A percentile compares a stretch with the other conserved stretches of the same genome.
phyloP scores from a whole-genome alignment of 169 alveolate species.

The Condylostoma magnum region DNA sequence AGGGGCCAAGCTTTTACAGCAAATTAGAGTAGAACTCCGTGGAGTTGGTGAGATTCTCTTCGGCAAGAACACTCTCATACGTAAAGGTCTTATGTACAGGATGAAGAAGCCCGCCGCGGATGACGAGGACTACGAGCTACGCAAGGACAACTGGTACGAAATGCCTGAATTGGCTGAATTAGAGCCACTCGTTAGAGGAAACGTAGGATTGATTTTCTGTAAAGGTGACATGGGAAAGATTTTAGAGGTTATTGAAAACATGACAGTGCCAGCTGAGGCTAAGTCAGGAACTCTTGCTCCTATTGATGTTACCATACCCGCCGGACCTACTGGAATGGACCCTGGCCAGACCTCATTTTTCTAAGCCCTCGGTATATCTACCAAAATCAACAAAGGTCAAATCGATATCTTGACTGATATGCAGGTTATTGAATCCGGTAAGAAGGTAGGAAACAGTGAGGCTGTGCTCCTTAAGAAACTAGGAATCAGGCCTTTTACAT shows the following conservation, averaged over 20 bases:
- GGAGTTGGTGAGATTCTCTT: conserved; percentile 92
- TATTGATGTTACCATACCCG: conserved; percentile 95
- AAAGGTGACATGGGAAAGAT: conserved; percentile 92
- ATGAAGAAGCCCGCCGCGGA: conserved; percentile 61
- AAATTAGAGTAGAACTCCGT: conserved; percentile 91
- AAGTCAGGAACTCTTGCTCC: conserved; percentile 98
- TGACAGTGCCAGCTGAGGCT: conserved; percentile 97
- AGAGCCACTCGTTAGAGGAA: conserved; percentile 87
- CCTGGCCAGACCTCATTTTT: conserved; percentile 99
- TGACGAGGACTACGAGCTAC: conserved; percentile 55
- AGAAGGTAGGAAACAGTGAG: conserved; percentile 95
- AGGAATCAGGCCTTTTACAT: conserved; percentile 96
- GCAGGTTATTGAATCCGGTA: conserved; percentile 92
- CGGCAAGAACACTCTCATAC: conserved; percentile 97
- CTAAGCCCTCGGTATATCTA: conserved; percentile 98
- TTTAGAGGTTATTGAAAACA: conserved; percentile 86
- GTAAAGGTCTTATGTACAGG: conserved; percentile 89
- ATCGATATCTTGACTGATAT: conserved; percentile 96
- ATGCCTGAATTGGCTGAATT: conserved; percentile 80
- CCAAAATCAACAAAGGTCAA: conserved; percentile 98
- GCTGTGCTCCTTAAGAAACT: conserved; percentile 96
- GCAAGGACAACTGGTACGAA: conserved; percentile 51
- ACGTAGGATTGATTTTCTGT: conserved; percentile 97
- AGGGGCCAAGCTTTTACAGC: conserved; percentile 94
- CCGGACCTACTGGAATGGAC: conserved; percentile 99